Evolutionary conservation across 805 yeast species (phyloP).

Genomic region (Cyberlindnera mycetangii): DNA sequence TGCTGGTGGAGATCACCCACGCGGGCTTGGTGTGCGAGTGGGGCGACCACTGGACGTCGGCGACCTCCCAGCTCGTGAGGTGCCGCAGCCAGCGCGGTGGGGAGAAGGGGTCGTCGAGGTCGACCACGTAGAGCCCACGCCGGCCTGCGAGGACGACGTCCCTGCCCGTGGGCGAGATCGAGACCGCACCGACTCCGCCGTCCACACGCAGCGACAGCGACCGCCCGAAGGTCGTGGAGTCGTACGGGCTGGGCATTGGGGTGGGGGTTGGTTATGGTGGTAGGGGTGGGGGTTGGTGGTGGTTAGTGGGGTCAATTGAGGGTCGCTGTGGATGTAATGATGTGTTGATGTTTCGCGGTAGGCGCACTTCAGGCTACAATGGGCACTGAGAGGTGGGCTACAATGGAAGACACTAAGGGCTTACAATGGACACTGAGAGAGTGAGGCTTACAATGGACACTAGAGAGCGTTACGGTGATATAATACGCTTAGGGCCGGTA

Average conservation of each 20-base stretch:
- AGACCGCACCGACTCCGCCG: constrained; percentile 89
- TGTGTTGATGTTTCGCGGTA: too few relatives aligned
- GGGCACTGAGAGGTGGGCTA: too few relatives aligned
- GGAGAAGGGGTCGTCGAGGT: constrained; percentile 90
- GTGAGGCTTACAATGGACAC: too few relatives aligned
- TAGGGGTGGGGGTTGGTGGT: too few relatives aligned
- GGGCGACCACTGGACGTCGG: constrained; percentile 98
- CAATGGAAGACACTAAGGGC: too few relatives aligned
- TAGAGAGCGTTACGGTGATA: too few relatives aligned
- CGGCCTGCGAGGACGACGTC: constrained; percentile 90
- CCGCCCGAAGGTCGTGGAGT: constrained; percentile 69
- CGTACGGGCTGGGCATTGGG: constrained; percentile 28
- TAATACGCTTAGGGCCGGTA: too few relatives aligned
- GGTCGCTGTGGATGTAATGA: too few relatives aligned
- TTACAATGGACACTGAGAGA: background rate
- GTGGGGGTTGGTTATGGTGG: background rate
- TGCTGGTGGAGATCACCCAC: constrained; percentile 92
- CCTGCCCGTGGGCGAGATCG: constrained; percentile 83
- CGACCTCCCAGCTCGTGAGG: constrained; percentile 95
- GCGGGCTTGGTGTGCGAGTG: constrained; percentile 70
- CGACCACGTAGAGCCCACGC: constrained; percentile 84
- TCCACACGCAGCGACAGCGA: constrained; percentile 83
- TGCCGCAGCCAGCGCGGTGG: constrained; percentile 95
- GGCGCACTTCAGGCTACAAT: too few relatives aligned
- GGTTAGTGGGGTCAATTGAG: too few relatives aligned